phyloP scores from a whole-genome alignment of 306 rosid species.

The Begonia fuchsioides region DNA sequence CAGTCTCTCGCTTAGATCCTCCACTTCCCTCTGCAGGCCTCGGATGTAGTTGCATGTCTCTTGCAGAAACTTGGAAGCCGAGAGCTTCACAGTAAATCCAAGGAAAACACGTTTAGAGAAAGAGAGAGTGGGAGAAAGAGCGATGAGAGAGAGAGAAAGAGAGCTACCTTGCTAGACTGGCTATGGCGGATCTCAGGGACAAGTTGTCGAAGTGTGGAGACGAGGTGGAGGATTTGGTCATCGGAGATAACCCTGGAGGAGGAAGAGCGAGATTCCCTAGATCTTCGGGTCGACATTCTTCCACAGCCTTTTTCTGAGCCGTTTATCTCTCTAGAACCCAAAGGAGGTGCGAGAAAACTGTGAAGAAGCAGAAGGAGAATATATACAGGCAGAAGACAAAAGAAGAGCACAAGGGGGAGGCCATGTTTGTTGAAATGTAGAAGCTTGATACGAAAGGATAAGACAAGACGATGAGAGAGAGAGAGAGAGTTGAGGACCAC shows the following conservation, averaged over 20 bases:
- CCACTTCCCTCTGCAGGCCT: constrained; percentile 69
- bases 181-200: constrained; percentile 81
- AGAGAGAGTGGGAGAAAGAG: neutral
- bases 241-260: constrained; percentile 50
- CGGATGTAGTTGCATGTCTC: constrained; percentile 89
- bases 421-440: neutral
- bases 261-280: constrained; percentile 42
- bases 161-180: constrained; percentile 64
- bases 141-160: neutral
- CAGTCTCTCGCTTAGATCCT: constrained; percentile 68
- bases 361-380: neutral
- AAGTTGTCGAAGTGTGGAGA: constrained; percentile 77
- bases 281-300: constrained; percentile 75
- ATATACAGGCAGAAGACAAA: neutral
- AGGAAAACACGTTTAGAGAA: neutral
- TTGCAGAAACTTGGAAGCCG: constrained; percentile 94
- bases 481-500: constrained; percentile 74
- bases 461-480: constrained; percentile 50
- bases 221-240: constrained; percentile 88
- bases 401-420: no score
- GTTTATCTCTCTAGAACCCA: neutral
- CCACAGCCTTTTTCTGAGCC: neutral
- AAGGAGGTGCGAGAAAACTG: neutral
- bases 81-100: constrained; percentile 29
- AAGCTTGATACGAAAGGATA: neutral